Percentiles rank a stretch among this genome's conserved stretches.
Evolutionary conservation across 2,329 filamentous ascomycete species (phyloP).

Genomic region (Exophiala dermatitidis): DNA sequence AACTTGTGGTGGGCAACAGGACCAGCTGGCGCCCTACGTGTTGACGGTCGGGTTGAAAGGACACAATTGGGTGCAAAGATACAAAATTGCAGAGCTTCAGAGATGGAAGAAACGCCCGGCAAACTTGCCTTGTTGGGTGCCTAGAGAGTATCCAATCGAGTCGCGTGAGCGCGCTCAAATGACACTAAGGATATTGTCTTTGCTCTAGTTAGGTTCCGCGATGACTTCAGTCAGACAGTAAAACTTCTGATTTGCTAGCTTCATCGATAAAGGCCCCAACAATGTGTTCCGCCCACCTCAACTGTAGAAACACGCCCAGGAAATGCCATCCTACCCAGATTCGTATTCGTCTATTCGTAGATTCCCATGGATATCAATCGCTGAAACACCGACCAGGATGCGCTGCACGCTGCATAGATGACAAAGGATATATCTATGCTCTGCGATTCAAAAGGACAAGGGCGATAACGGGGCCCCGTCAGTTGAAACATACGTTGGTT

Average conservation of each 20-base stretch:
- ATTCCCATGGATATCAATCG: not conserved
- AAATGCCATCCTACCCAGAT: too few relatives aligned
- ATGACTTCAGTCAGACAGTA: too few relatives aligned
- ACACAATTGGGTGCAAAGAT: not conserved
- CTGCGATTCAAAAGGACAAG: not conserved
- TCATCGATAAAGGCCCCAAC: too few relatives aligned
- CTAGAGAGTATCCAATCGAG: not conserved
- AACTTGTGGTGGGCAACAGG: not conserved
- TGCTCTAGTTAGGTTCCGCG: too few relatives aligned
- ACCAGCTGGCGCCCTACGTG: not conserved
- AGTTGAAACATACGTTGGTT: conserved; percentile 10
- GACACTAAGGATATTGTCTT: not conserved
- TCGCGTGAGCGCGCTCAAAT: not conserved
- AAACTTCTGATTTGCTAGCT: too few relatives aligned
- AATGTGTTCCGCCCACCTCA: too few relatives aligned
- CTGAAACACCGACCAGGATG: not conserved
- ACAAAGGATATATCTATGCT: not conserved
- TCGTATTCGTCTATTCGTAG: too few relatives aligned
- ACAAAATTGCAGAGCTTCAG: not conserved
- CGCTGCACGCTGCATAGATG: conserved; percentile 11
- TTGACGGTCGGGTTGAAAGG: not conserved
- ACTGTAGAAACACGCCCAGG: too few relatives aligned
- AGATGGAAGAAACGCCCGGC: not conserved
- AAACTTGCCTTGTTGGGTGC: not conserved
- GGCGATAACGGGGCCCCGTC: not conserved